Evolutionary conservation across 2,329 filamentous ascomycete genomes (phyloP), one percentile per base, ranked within the genome.

Genomic region (Eutypella sp.): DNA sequence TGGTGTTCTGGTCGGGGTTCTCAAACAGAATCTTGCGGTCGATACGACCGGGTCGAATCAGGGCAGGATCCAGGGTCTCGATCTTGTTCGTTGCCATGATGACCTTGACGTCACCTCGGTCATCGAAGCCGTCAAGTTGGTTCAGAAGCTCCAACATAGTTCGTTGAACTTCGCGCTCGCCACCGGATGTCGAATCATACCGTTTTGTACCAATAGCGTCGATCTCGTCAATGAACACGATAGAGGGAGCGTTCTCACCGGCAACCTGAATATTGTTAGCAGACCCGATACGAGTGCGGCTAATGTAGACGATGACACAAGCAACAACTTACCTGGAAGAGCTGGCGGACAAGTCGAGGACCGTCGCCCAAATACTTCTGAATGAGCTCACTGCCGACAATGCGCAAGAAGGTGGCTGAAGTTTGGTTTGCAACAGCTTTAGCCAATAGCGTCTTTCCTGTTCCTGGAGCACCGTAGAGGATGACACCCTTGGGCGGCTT

Each of bases 41-140:
- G 67, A 99, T 99, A 78, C 93, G 91, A 53, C 93, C 93, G 38
- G 93, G 93, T 56, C 93, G 86, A 64, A 99, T 99, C 57, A 99
- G 77, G 16, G 93, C 93, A 45, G 93, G 93, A 63, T 99, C 95
- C 23, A 99, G 78, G 4, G 89, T 95, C 57, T 99, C 95, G 57
- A 99, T 99, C 81, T 99, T 99, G 83, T 99, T 99, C 56, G 93
- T 99, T 11, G 93, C 95, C 91, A 99, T 97, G 68, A 99, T 92
- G 51, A 99, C 93, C 76, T 99, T 99, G 70, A 99, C 92, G 65
- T 99, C 93, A 57, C 93, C 95, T 50, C 93, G 88, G 68, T 99
- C 95, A 64, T 99, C 93, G 71, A 99, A 99, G 60, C 93, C 93
- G 66, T 99, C 93, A 8, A 99, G 84, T 73, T 99, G 93, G 71